phyloP scores from a whole-genome alignment of 345 rosid species.

The Ceriops zippeliana region DNA sequence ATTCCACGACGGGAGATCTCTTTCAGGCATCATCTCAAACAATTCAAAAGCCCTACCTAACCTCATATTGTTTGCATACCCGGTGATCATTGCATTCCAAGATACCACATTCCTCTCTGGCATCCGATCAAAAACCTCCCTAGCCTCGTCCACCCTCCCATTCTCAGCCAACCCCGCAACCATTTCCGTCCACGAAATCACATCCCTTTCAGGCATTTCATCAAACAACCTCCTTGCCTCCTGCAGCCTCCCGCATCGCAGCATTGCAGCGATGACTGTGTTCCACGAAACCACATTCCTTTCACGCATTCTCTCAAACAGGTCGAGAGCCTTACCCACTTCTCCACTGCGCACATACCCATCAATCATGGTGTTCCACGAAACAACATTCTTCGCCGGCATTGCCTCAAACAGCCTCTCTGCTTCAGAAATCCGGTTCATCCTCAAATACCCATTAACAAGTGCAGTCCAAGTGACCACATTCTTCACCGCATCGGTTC shows the following conservation, averaged over 20 bases:
- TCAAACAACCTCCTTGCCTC: conserved; percentile 51
- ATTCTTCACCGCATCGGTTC: conserved; percentile 51
- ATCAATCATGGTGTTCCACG: conserved; percentile 76
- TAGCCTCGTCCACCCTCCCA: conserved; percentile 61
- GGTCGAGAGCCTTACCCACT: conserved; percentile 37
- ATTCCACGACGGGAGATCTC: conserved; percentile 71
- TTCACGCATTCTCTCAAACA: conserved; percentile 60
- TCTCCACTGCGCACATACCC: conserved; percentile 50
- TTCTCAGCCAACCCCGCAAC: conserved; percentile 56
- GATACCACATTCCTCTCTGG: conserved; percentile 58
- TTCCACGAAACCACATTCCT: conserved; percentile 70
- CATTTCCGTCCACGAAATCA: conserved; percentile 65
- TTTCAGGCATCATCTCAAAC: conserved; percentile 53
- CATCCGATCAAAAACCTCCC: conserved; percentile 53
- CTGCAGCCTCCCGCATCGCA: conserved; percentile 51
- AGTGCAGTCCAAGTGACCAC: conserved; percentile 80
- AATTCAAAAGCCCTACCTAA: conserved; percentile 51
- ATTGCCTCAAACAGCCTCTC: conserved; percentile 56
- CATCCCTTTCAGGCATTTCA: conserved; percentile 58
- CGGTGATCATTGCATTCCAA: conserved; percentile 77
- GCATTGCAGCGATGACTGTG: conserved; percentile 44
- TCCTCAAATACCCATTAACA: conserved; percentile 55
- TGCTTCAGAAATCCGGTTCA: conserved; percentile 43
- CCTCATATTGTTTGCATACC: conserved; percentile 55
- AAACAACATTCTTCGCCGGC: conserved; percentile 61